Base-by-base conservation (phyloP, 2,329 filamentous ascomycete genomes). In the Penicillium sp. region DNA sequence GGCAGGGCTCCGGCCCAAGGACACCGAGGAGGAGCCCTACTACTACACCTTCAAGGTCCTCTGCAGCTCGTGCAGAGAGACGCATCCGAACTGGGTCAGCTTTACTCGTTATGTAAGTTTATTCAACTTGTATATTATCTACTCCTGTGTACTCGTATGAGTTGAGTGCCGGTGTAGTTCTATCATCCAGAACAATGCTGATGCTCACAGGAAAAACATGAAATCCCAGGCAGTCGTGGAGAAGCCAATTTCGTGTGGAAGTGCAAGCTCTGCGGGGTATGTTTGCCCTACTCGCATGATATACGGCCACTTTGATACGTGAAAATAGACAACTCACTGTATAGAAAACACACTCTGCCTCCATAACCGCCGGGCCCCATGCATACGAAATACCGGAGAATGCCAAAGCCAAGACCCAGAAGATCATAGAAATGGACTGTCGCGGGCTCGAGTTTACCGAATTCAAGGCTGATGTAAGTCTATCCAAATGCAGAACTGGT, bases 211-310 rank as follows among this genome's bases (percentile, higher is more conserved):
- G 93, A 97, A 70, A 82, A 80, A 67, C 92, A 95, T 69, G 91
- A 97, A 62, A 86, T 97, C 72, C 94, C 90, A 62, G 92, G 92
- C 35, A 97, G 92, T 72, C 84, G 91, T 67, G 94, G 94, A 62
- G 92, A 97, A 74, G 94, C 94, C 60, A 97, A 97, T 74, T 99
- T 99, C 74, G 94, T 99, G n/a, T 99, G 94, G 93, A 92, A 86
- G 73, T 99, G 94, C 82, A 96, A 95, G 76, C 93, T 94, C 71
- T 99, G 94, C 86, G 95, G 94, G 84, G 91, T 94, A 64, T 43
- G 46, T 52, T 28, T 50, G n/a, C 9, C 16, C 30, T 35, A 35
- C 16, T 16, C 30, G 30, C 30, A 20, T 43, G 21, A 47, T 20
- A 30, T 28, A 28, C 26, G n/a, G n/a, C n/a, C n/a, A n/a, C n/a